phyloP scores from a whole-genome alignment of 768 basidiomycete species.

The Pleurotus ostreatus region DNA sequence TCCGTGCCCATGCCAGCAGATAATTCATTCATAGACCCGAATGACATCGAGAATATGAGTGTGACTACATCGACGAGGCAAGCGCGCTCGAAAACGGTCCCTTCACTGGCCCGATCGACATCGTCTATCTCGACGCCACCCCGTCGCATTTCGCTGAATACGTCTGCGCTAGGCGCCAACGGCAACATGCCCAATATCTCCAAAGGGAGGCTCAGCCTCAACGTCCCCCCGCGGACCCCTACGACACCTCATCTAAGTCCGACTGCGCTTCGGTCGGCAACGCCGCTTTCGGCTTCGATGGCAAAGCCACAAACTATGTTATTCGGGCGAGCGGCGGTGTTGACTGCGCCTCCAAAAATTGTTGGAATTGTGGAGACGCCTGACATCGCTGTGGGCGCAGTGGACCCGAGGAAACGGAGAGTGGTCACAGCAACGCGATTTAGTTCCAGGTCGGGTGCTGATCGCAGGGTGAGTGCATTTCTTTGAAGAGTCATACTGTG shows the following conservation, averaged over 20 bases:
- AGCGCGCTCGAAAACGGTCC: slow-evolving; percentile 42
- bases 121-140: slow-evolving; percentile 43
- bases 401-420: slow-evolving; percentile 78
- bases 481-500: slow-evolving; percentile 6
- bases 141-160: slow-evolving; percentile 32
- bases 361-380: slow-evolving; percentile 83
- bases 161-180: slow-evolving; percentile 17
- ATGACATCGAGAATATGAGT: not conserved
- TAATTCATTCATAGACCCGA: not conserved
- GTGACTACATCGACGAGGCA: slow-evolving; percentile 24
- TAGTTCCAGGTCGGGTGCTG: slow-evolving; percentile 77
- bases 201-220: slow-evolving; percentile 39
- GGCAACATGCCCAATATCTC: slow-evolving; percentile 14
- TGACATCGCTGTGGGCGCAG: slow-evolving; percentile 85
- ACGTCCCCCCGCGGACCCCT: slow-evolving; percentile 34
- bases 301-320: slow-evolving; percentile 23
- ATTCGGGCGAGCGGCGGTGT: slow-evolving; percentile 67
- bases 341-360: slow-evolving; percentile 81
- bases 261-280: slow-evolving; percentile 34
- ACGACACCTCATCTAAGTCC: slow-evolving; percentile 40
- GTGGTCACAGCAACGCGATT: slow-evolving; percentile 88
- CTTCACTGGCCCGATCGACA: slow-evolving; percentile 51
- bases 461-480: slow-evolving; percentile 60
- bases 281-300: slow-evolving; percentile 29
- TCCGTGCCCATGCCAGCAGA: not conserved